These are phyloP conservation scores for Peronosclerospora sorghi DNA, from an alignment of 352 stramenopile species.

Conservation along the genomic window DNA sequence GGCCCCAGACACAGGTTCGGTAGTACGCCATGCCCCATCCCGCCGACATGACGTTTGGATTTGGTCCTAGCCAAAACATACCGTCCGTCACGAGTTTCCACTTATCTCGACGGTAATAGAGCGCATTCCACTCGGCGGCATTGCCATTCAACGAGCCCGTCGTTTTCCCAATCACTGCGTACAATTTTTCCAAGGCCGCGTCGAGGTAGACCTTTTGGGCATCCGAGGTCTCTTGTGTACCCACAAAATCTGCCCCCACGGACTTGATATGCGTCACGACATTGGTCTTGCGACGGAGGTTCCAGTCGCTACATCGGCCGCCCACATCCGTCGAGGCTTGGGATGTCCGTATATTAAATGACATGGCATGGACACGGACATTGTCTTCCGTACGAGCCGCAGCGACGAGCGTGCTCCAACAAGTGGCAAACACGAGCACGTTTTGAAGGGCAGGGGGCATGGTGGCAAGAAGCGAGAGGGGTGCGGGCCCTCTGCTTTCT, in stretches of 20 bases:
- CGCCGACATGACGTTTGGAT: slow-evolving; percentile 35
- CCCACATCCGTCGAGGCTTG: slow-evolving; percentile 28
- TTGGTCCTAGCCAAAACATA: slow-evolving; percentile 61
- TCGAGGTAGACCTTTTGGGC: slow-evolving; percentile 57
- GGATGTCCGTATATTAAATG: slow-evolving; percentile 76
- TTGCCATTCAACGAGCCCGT: slow-evolving; percentile 51
- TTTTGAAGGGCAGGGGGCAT: no score
- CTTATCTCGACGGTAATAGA: slow-evolving; percentile 52
- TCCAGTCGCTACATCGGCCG: slow-evolving; percentile 47
- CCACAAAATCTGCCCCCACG: slow-evolving; percentile 54
- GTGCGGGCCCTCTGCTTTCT: not conserved
- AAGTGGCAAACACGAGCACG: slow-evolving; percentile 12
- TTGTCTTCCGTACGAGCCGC: slow-evolving; percentile 19
- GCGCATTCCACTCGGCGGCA: slow-evolving; percentile 41
- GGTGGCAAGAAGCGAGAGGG: not conserved
- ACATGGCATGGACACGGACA: slow-evolving; percentile 52
- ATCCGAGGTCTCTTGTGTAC: slow-evolving; percentile 73
- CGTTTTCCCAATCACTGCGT: slow-evolving; percentile 47
- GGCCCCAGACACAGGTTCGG: slow-evolving; percentile 53
- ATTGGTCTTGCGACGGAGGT: slow-evolving; percentile 51
- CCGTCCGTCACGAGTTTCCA: slow-evolving; percentile 50
- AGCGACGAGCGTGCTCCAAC: slow-evolving; percentile 6
- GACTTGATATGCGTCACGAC: slow-evolving; percentile 44
- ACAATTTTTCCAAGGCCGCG: slow-evolving; percentile 33
- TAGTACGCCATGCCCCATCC: slow-evolving; percentile 66